Evolutionary conservation across 306 rosid genomes (phyloP).

Genomic region (Glycyrrhiza uralensis): DNA sequence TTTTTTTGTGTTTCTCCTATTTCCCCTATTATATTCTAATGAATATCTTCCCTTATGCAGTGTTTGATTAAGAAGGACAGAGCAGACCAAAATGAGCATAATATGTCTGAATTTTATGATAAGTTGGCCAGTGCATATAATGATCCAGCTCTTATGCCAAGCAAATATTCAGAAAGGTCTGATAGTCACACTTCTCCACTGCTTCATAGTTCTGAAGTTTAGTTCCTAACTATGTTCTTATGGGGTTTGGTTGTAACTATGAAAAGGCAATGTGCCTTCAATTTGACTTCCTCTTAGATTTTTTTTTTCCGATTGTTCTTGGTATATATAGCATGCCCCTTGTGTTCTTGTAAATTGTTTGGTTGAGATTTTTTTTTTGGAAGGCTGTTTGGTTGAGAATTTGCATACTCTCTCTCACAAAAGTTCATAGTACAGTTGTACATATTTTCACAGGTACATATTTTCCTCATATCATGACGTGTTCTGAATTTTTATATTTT

Average conservation of each 20-base stretch:
- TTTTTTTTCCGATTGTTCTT: slow-evolving; percentile 24
- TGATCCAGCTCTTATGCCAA: slow-evolving; percentile 62
- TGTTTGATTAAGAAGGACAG: slow-evolving; percentile 73
- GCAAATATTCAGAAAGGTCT: slow-evolving; percentile 30
- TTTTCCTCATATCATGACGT: not conserved
- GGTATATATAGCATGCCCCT: not conserved
- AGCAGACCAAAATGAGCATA: slow-evolving; percentile 50
- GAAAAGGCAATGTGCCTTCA: not conserved
- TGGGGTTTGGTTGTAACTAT: not conserved
- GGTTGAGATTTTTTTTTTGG: too few species aligned
- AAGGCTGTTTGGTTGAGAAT: too few species aligned
- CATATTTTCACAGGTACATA: too few species aligned
- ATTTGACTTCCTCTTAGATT: not conserved
- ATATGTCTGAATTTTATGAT: slow-evolving; percentile 50
- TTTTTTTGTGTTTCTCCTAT: too few species aligned
- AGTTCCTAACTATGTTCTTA: not conserved
- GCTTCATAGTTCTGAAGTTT: slow-evolving; percentile 42
- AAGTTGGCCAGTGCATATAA: slow-evolving; percentile 50
- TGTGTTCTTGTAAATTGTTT: slow-evolving; percentile 2
- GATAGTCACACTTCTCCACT: slow-evolving; percentile 52
- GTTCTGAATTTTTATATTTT: not conserved
- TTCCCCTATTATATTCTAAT: too few species aligned
- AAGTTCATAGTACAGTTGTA: too few species aligned
- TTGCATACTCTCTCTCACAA: too few species aligned
- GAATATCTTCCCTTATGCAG: slow-evolving; percentile 40